Percentiles rank a stretch among this genome's conserved stretches.
Conservation (phyloP, 805 yeast genomes). For the Torulaspora gathmanii region DNA sequence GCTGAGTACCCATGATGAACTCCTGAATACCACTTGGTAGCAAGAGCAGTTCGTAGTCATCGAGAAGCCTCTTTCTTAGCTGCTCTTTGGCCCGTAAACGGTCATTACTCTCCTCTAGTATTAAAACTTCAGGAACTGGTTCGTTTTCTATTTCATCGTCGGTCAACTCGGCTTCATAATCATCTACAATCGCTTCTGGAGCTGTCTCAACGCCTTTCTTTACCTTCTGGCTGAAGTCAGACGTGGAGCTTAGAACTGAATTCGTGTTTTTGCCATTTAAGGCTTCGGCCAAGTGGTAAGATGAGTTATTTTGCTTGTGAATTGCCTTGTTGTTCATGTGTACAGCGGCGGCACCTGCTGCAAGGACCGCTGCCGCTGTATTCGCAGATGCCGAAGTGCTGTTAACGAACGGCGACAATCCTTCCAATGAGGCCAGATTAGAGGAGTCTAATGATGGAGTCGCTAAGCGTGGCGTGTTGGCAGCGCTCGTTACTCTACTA, state of each 20-base stretch:
- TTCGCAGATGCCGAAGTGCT: slow-evolving; percentile 18
- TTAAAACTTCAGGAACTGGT: slow-evolving; percentile 13
- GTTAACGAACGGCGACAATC: slow-evolving; percentile 9
- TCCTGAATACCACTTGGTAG: slow-evolving; percentile 36
- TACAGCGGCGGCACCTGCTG: slow-evolving; percentile 29
- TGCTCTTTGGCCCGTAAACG: slow-evolving; percentile 9
- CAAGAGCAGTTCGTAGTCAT: slow-evolving; percentile 22
- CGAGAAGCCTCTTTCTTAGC: slow-evolving; percentile 14
- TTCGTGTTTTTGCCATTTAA: slow-evolving; percentile 1
- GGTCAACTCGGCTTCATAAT: slow-evolving; percentile 23
- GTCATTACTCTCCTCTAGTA: slow-evolving; percentile 14
- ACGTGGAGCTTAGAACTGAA: neutral
- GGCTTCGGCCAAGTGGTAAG: slow-evolving; percentile 9
- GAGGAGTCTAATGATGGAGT: slow-evolving; percentile 16
- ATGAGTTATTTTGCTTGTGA: slow-evolving; percentile 11
- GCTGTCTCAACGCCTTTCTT: slow-evolving; percentile 2
- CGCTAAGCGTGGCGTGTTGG: slow-evolving; percentile 22
- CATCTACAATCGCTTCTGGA: slow-evolving; percentile 14
- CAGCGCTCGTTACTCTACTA: slow-evolving; percentile 15
- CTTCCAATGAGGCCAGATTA: slow-evolving; percentile 12
- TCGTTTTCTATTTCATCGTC: slow-evolving; percentile 29
- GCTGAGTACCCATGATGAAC: slow-evolving; percentile 30
- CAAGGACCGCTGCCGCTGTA: slow-evolving; percentile 26
- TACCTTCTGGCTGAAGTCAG: neutral
- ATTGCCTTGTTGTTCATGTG: slow-evolving; percentile 25